These are phyloP conservation scores for Dryadomyces quercus-mongolicae DNA, from an alignment of 2,329 filamentous ascomycete genomes.

Conservation along the genomic window DNA sequence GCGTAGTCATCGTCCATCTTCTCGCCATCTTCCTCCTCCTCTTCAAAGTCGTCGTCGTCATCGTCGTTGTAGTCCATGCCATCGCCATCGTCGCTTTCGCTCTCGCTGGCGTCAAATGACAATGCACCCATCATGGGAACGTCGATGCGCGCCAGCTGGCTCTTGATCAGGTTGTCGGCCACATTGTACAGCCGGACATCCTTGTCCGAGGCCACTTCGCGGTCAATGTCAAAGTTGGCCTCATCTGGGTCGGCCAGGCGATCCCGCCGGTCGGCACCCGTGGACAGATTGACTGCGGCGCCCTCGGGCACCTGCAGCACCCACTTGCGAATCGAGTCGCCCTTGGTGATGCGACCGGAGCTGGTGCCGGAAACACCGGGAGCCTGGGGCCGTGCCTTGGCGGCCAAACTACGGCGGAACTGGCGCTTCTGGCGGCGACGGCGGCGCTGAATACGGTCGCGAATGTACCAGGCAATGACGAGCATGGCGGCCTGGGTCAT, in stretches of 20 bases:
- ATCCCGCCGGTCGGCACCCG: conserved; percentile 12
- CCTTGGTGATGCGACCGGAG: conserved; percentile 19
- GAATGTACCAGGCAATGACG: conserved; percentile 36
- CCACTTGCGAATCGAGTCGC: conserved; percentile 30
- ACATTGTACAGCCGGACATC: conserved; percentile 30
- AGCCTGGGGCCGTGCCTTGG: background rate
- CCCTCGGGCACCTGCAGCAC: conserved; percentile 26
- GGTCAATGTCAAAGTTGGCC: conserved; percentile 27
- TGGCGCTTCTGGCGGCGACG: conserved; percentile 26
- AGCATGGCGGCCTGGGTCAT: conserved; percentile 37
- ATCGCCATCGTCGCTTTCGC: conserved; percentile 26
- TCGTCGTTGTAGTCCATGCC: conserved; percentile 16
- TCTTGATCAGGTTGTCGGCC: conserved; percentile 35
- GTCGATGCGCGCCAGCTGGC: conserved; percentile 31
- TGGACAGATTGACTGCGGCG: conserved; percentile 17
- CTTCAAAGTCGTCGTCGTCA: conserved; percentile 14
- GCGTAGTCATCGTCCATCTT: conserved; percentile 17
- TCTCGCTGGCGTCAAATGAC: conserved; percentile 30
- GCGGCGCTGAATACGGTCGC: conserved; percentile 31
- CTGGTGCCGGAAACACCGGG: background rate
- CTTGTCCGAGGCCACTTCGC: conserved; percentile 25
- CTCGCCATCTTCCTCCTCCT: conserved; percentile 15
- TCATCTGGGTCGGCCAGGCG: conserved; percentile 24
- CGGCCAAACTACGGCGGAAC: conserved; percentile 25
- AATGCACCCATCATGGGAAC: conserved; percentile 32